Conservation (phyloP, 2,329 filamentous ascomycete species). For the Phialophora expanda region DNA sequence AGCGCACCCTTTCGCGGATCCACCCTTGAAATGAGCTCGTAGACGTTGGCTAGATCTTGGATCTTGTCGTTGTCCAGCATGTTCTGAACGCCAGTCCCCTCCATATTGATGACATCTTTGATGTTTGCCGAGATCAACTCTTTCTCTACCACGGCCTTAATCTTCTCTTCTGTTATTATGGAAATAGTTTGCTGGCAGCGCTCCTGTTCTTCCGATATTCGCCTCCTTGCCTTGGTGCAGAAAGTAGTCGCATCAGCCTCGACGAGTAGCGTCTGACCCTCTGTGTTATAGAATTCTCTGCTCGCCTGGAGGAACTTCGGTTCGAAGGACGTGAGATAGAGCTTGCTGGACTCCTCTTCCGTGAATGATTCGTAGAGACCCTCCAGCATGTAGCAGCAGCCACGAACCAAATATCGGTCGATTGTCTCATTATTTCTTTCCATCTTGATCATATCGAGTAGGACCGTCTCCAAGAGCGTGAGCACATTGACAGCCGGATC, state of each 20-base stretch:
- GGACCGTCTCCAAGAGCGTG: slow-evolving; percentile 76
- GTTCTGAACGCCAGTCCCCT: slow-evolving; percentile 78
- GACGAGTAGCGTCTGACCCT: slow-evolving; percentile 75
- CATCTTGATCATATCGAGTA: slow-evolving; percentile 90
- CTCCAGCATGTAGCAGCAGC: slow-evolving; percentile 88
- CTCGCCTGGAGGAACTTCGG: slow-evolving; percentile 74
- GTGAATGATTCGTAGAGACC: slow-evolving; percentile 80
- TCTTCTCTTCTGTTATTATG: slow-evolving; percentile 71
- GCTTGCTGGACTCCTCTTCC: slow-evolving; percentile 76
- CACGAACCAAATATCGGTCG: slow-evolving; percentile 79
- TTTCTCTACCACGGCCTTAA: slow-evolving; percentile 76
- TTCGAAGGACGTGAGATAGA: slow-evolving; percentile 86
- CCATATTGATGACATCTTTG: slow-evolving; percentile 79
- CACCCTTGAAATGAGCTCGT: slow-evolving; percentile 76
- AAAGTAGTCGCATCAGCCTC: slow-evolving; percentile 82
- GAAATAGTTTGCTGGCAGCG: slow-evolving; percentile 84
- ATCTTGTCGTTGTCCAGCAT: slow-evolving; percentile 92
- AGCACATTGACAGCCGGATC: slow-evolving; percentile 61
- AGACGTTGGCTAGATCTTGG: slow-evolving; percentile 79
- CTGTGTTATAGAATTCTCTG: slow-evolving; percentile 72
- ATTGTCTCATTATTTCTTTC: slow-evolving; percentile 89
- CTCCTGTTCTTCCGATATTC: slow-evolving; percentile 79
- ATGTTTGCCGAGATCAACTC: slow-evolving; percentile 80
- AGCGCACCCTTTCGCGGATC: slow-evolving; percentile 74
- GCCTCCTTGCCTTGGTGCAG: slow-evolving; percentile 73